Percentiles rank a stretch among this genome's conserved stretches.
Evolutionary conservation across 495 filamentous ascomycete genomes (phyloP).

Genomic region (Podospora didyma): DNA sequence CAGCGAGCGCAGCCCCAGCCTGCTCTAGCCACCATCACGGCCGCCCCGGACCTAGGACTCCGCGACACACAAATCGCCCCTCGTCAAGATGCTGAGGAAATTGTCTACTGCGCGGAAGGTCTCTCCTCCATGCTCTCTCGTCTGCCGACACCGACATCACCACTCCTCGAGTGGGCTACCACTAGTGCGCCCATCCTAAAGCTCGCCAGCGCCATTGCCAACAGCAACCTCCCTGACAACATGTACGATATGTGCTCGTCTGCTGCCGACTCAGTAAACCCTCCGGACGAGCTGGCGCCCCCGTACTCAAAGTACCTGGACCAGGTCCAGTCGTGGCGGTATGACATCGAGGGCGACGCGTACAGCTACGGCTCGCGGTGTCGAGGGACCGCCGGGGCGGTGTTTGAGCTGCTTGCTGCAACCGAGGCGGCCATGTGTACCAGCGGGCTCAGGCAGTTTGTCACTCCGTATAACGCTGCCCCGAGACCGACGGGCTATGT

Average conservation of each 20-base stretch:
- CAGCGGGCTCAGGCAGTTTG: conserved; percentile 8
- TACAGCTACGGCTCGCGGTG: conserved; percentile 1
- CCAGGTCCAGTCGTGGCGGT: conserved; percentile 8
- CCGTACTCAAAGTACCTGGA: conserved; percentile 7
- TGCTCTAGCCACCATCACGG: too few relatives aligned
- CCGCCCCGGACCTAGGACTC: too few relatives aligned
- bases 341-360: conserved; percentile 6
- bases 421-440: conserved; percentile 11
- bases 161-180: conserved; percentile 2
- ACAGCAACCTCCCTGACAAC: not conserved
- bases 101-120: too few relatives aligned
- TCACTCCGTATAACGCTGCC: not conserved
- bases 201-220: not conserved
- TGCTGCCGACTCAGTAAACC: too few relatives aligned
- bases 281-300: not conserved
- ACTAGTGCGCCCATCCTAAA: conserved; percentile 4
- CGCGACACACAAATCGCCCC: too few relatives aligned
- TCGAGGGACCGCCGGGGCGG: conserved; percentile 2
- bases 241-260: too few relatives aligned
- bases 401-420: conserved; percentile 9
- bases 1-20: too few relatives aligned
- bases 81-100: too few relatives aligned
- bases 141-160: too few relatives aligned
- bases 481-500: too few relatives aligned
- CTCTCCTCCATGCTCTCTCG: too few relatives aligned